Conservation (phyloP, 345 rosid species). For the Jatropha curcas region DNA sequence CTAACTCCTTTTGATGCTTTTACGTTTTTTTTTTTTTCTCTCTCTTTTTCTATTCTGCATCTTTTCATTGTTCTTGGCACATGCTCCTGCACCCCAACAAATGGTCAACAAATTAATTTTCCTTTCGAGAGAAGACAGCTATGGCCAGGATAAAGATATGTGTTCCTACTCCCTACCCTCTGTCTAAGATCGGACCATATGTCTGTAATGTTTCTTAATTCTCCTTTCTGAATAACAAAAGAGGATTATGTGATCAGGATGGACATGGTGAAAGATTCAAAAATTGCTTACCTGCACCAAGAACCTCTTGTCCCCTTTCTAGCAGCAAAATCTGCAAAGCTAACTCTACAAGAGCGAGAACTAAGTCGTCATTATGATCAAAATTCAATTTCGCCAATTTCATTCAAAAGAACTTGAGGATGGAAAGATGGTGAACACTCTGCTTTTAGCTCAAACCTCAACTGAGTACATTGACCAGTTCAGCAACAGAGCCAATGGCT, state of each 20-base stretch:
- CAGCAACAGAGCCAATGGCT: conserved; percentile 39
- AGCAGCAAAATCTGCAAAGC: background rate
- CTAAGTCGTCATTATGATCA: background rate
- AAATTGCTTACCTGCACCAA: background rate
- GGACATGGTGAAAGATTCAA: too few species aligned
- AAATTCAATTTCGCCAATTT: background rate
- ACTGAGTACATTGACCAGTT: conserved; percentile 32
- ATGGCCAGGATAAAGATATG: background rate
- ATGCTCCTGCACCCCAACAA: background rate
- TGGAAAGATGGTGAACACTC: background rate
- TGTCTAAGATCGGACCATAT: background rate
- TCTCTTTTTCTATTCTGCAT: background rate
- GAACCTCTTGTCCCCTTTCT: background rate
- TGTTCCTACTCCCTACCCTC: background rate
- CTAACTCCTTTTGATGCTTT: background rate
- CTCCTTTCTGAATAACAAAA: too few species aligned
- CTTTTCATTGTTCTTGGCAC: background rate
- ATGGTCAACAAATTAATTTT: background rate
- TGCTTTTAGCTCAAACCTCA: conserved; percentile 14
- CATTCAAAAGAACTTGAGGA: background rate
- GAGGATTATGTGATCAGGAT: too few species aligned
- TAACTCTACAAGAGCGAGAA: background rate
- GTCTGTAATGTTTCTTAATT: too few species aligned
- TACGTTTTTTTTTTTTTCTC: background rate
- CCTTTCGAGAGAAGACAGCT: background rate